phyloP scores from a whole-genome alignment of 345 rosid genomes.

The Hibiscus tridactylites region DNA sequence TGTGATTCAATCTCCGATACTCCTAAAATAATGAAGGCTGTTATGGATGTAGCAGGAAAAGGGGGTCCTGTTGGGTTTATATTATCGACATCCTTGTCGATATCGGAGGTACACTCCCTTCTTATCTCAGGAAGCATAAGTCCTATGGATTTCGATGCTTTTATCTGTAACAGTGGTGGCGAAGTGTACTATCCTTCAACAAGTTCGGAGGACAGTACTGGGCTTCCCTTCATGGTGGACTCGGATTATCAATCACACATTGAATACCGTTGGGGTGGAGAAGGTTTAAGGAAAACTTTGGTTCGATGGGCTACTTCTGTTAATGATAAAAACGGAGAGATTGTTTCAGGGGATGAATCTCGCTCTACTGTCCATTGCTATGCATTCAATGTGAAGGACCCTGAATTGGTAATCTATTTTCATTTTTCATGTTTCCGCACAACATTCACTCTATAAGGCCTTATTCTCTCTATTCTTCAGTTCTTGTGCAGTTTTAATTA shows the following conservation, averaged over 20 bases:
- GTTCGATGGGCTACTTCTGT: constrained; percentile 58
- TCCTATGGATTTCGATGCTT: constrained; percentile 60
- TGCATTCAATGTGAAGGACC: constrained; percentile 47
- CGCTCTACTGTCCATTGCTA: constrained; percentile 49
- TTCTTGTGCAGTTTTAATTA: not conserved
- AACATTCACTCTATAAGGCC: not conserved
- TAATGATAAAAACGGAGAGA: constrained; percentile 35
- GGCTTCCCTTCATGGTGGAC: constrained; percentile 49
- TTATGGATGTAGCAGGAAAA: constrained; percentile 35
- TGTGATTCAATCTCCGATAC: constrained; percentile 27
- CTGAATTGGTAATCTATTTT: constrained; percentile 30
- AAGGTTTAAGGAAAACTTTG: constrained; percentile 57
- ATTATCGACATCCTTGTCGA: constrained; percentile 56
- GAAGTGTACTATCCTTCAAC: constrained; percentile 58
- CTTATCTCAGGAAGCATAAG: constrained; percentile 46
- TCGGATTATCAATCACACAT: constrained; percentile 67
- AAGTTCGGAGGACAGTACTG: constrained; percentile 33
- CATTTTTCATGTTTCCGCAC: not conserved
- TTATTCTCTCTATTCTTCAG: not conserved
- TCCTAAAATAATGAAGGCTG: constrained; percentile 26
- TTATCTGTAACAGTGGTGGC: constrained; percentile 76
- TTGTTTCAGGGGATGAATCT: constrained; percentile 39
- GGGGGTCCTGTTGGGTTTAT: constrained; percentile 41
- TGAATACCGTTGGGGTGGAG: constrained; percentile 82
- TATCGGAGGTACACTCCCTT: constrained; percentile 48